Percentiles rank a stretch among this genome's conserved stretches.
phyloP scores from a whole-genome alignment of 495 filamentous ascomycete species.

The Xylaria cubensis region DNA sequence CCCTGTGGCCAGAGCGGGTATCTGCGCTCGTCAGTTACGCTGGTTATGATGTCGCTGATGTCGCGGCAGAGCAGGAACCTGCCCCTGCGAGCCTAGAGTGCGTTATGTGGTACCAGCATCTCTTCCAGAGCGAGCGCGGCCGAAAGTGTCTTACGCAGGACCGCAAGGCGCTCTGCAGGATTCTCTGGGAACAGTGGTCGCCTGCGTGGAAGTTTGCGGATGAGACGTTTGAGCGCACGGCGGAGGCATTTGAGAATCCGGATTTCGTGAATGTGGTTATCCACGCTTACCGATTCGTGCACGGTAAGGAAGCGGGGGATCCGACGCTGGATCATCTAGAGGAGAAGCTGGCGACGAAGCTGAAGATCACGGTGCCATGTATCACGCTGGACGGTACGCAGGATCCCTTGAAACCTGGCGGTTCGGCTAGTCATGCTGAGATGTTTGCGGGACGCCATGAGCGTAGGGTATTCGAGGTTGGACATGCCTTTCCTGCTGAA shows the following conservation, averaged over 20 bases:
- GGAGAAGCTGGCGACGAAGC: constrained; percentile 15
- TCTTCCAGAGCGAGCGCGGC: constrained; percentile 28
- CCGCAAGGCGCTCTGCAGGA: constrained; percentile 14
- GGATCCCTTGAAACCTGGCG: constrained; percentile 23
- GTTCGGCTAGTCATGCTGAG: constrained; percentile 17
- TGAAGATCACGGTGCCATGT: constrained; percentile 24
- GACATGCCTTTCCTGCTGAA: constrained; percentile 26
- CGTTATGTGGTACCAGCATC: constrained; percentile 28
- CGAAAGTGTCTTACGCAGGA: constrained; percentile 23
- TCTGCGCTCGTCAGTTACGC: constrained; percentile 23
- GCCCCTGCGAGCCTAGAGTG: constrained; percentile 14
- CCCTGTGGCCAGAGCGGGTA: constrained; percentile 28
- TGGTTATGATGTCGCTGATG: constrained; percentile 24
- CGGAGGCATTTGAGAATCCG: constrained; percentile 27
- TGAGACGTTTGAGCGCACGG: constrained; percentile 19
- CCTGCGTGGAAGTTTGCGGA: constrained; percentile 25
- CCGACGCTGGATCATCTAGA: constrained; percentile 10
- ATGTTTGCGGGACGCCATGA: constrained; percentile 26
- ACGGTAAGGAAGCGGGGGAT: constrained; percentile 24
- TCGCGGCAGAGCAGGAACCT: constrained; percentile 3
- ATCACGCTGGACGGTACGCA: constrained; percentile 26
- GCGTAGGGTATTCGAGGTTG: constrained; percentile 21
- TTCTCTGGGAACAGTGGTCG: constrained; percentile 25
- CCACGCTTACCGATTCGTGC: constrained; percentile 21
- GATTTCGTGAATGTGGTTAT: constrained; percentile 28